Conservation (phyloP, 495 filamentous ascomycete species). For the Tetracladium marchalianum region DNA sequence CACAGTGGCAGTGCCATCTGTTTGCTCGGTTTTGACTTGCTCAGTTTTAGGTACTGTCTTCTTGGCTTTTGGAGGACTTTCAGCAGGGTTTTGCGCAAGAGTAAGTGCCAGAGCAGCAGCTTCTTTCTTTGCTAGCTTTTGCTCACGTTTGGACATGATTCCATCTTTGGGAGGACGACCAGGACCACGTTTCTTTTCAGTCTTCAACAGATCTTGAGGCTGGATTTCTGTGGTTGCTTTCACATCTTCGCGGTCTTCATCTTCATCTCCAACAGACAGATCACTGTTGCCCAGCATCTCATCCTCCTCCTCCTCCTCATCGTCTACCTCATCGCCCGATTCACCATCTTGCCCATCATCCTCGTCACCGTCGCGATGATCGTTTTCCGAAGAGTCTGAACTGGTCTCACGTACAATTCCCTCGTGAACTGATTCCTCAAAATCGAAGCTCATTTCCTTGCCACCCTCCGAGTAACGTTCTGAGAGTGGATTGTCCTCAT, state of each 20-base stretch:
- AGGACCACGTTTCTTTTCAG: slow-evolving; percentile 63
- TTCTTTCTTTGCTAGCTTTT: slow-evolving; percentile 55
- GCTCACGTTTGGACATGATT: slow-evolving; percentile 81
- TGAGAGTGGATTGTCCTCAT: slow-evolving; percentile 22
- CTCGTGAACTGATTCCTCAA: slow-evolving; percentile 47
- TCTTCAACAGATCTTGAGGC: slow-evolving; percentile 17
- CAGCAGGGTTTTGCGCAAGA: slow-evolving; percentile 20
- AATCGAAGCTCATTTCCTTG: slow-evolving; percentile 55
- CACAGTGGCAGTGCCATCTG: too few relatives aligned
- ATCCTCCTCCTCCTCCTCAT: slow-evolving; percentile 9
- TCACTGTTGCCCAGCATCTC: background rate
- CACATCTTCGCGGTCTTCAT: slow-evolving; percentile 7
- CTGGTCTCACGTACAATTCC: slow-evolving; percentile 39
- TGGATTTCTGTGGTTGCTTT: slow-evolving; percentile 27
- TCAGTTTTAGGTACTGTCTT: slow-evolving; percentile 37
- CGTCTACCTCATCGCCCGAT: slow-evolving; percentile 6
- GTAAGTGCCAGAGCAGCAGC: slow-evolving; percentile 33
- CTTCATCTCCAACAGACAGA: background rate
- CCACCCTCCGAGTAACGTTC: slow-evolving; percentile 40
- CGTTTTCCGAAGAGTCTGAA: slow-evolving; percentile 26
- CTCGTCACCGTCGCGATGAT: slow-evolving; percentile 20
- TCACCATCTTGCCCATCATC: slow-evolving; percentile 23
- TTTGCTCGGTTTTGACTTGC: slow-evolving; percentile 7
- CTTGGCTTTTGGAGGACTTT: slow-evolving; percentile 26
- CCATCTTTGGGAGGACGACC: slow-evolving; percentile 87